Percentiles rank a stretch among this genome's conserved stretches.
Evolutionary conservation across 2,329 filamentous ascomycete genomes (phyloP).

Genomic region (Epichloe amarillans): DNA sequence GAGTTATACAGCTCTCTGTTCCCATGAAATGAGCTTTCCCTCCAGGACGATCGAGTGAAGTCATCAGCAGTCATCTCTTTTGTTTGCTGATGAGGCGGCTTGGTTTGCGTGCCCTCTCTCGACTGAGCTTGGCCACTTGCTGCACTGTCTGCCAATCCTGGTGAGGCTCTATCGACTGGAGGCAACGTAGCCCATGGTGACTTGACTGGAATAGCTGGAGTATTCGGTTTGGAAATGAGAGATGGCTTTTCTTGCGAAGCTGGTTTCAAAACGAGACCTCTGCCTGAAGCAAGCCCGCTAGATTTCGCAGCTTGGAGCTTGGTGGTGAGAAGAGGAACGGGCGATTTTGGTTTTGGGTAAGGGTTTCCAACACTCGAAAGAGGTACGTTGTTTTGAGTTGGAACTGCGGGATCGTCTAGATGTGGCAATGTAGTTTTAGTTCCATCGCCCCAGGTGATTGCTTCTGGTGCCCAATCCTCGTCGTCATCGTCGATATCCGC

Average conservation of each 20-base stretch:
- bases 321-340: conserved; percentile 22
- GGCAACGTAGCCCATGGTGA: conserved; percentile 87
- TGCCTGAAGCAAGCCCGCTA: conserved; percentile 36
- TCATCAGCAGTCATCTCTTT: conserved; percentile 91
- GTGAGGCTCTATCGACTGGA: conserved; percentile 69
- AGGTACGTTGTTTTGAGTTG: conserved; percentile 15
- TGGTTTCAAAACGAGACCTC: conserved; percentile 52
- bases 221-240: conserved; percentile 57
- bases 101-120: conserved; percentile 40
- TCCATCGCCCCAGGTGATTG: conserved; percentile 78
- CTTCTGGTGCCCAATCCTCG: conserved; percentile 75
- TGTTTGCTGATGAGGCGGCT: conserved; percentile 39
- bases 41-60: conserved; percentile 73
- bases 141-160: conserved; percentile 45
- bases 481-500: conserved; percentile 83
- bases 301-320: conserved; percentile 31
- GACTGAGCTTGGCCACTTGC: conserved; percentile 32
- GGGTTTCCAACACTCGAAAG: conserved; percentile 11
- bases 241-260: conserved; percentile 55
- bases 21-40: conserved; percentile 52
- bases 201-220: conserved; percentile 57
- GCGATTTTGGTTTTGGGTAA: conserved; percentile 32
- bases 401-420: conserved; percentile 34
- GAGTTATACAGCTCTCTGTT: conserved; percentile 83
- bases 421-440: conserved; percentile 67